Conservation (phyloP, 176 grass and related monocot genomes). For the Echinochloa phyllopogon region DNA sequence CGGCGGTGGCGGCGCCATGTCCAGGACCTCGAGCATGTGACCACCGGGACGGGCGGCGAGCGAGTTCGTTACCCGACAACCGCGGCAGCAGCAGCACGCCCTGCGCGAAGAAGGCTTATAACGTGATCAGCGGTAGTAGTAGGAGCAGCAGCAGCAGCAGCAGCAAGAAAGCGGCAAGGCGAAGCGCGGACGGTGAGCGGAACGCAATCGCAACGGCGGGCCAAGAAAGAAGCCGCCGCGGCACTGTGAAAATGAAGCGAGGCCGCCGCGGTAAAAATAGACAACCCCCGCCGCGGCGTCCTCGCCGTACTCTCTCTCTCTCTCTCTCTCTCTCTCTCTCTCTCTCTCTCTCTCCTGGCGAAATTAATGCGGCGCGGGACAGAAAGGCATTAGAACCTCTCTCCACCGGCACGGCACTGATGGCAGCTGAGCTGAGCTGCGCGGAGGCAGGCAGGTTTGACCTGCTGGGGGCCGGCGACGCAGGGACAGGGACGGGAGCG, state of each 20-base stretch:
- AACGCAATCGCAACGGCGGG: background rate
- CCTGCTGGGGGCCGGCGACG: conserved; percentile 10
- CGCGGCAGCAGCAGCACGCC: conserved; percentile 37
- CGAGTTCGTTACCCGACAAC: conserved; percentile 47
- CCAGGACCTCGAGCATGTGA: conserved; percentile 70
- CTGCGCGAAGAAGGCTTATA: conserved; percentile 46
- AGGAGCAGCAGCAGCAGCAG: background rate
- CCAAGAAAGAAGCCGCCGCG: background rate
- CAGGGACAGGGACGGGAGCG: background rate
- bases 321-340: background rate
- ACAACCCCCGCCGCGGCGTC: background rate
- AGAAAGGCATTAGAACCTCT: conserved; percentile 66
- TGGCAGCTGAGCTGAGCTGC: conserved; percentile 15
- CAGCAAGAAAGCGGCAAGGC: conserved; percentile 18
- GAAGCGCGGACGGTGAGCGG: background rate
- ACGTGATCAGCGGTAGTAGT: conserved; percentile 32
- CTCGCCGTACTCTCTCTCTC: too few species aligned
- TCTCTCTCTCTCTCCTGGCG: background rate
- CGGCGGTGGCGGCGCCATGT: conserved; percentile 49
- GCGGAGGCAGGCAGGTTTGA: conserved; percentile 50
- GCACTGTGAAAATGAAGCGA: background rate
- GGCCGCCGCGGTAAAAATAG: background rate
- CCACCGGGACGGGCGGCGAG: background rate
- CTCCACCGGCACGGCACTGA: conserved; percentile 23
- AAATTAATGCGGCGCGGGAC: conserved; percentile 49